Evolutionary conservation across 371 early-diverging fungal genomes (phyloP), one percentile per base, ranked within the genome.

Genomic region (Mortierella sp.): DNA sequence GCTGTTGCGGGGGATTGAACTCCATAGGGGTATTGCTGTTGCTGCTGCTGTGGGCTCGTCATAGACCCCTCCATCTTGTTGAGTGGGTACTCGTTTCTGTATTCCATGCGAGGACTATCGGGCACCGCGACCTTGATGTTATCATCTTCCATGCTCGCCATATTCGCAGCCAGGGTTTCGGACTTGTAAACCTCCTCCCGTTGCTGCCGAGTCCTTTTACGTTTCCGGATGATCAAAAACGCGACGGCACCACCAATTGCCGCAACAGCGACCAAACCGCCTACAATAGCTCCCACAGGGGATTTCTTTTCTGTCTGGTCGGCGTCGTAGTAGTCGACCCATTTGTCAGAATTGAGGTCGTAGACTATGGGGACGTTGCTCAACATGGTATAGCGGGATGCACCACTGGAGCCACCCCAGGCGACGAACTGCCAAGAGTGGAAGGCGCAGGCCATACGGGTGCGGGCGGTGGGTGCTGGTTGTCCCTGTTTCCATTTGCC

Each of bases 351-450:
- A 44, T 79, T 79, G 31, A 83, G 79, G n/a, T 70, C 71, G 48
- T 79, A 83, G 74, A 83, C 44, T 28, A 72, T 40, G 67, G 83
- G 83, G 4, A 71, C 14, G 59, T 73, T 76, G 74, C 34, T 55
- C 53, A 76, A 64, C 55, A 83, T 74, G 28, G 83, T 83, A 26
- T 3, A 67, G 4, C 77, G 73, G 1, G 31, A 0, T 0, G 19
- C 24, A 3, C 74, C 80, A 11, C 64, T 69, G 48, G 83, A 83
- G 19, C 83, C 83, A 14, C 83, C 83, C 83, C 83, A 83, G 34
- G 77, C 83, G 16, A 83, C 70, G 48, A 83, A 57, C 64, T 83
- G 83, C 26, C 61, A 59, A 0, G 79, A 79, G 34, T 83, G 83
- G 54, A 83, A 51, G 3, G 74, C 57, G 43, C 83, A 83, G 8